These are phyloP conservation scores for Suillus bovinus DNA, from an alignment of 768 basidiomycete genomes.

Conservation along the genomic window DNA sequence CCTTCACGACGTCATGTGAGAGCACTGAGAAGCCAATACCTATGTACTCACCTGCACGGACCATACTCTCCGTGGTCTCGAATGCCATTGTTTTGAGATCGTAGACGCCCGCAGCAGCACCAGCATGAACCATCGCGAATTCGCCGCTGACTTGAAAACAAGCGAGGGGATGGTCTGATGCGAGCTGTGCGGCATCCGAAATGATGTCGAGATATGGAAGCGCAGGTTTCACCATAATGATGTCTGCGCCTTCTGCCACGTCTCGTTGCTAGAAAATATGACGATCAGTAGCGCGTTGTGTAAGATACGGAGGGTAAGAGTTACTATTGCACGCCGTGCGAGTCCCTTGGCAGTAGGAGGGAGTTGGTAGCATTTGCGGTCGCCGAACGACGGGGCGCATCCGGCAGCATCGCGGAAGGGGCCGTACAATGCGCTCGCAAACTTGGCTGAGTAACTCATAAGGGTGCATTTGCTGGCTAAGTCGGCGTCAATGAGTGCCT, in stretches of 20 bases:
- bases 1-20: slow-evolving; percentile 44
- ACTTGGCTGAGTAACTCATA: slow-evolving; percentile 98
- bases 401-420: slow-evolving; percentile 99
- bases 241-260: slow-evolving; percentile 88
- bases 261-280: slow-evolving; percentile 70
- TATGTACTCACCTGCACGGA: slow-evolving; percentile 74
- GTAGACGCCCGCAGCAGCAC: slow-evolving; percentile 92
- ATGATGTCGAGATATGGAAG: slow-evolving; percentile 97
- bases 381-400: slow-evolving; percentile 90
- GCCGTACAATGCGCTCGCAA: slow-evolving; percentile 92
- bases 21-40: slow-evolving; percentile 10
- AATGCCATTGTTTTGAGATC: slow-evolving; percentile 92
- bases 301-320: slow-evolving; percentile 28
- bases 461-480: slow-evolving; percentile 86
- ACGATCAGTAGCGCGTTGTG: slow-evolving; percentile 4
- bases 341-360: slow-evolving; percentile 87
- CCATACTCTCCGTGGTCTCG: slow-evolving; percentile 88
- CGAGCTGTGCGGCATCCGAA: slow-evolving; percentile 78
- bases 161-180: slow-evolving; percentile 88
- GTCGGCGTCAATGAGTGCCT: slow-evolving; percentile 77
- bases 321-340: slow-evolving; percentile 88
- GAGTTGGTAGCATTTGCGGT: slow-evolving; percentile 98
- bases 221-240: slow-evolving; percentile 98
- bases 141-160: slow-evolving; percentile 98
- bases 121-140: slow-evolving; percentile 96